Conservation (phyloP, 352 stramenopile species). For the Phytophthora agathidicida region DNA sequence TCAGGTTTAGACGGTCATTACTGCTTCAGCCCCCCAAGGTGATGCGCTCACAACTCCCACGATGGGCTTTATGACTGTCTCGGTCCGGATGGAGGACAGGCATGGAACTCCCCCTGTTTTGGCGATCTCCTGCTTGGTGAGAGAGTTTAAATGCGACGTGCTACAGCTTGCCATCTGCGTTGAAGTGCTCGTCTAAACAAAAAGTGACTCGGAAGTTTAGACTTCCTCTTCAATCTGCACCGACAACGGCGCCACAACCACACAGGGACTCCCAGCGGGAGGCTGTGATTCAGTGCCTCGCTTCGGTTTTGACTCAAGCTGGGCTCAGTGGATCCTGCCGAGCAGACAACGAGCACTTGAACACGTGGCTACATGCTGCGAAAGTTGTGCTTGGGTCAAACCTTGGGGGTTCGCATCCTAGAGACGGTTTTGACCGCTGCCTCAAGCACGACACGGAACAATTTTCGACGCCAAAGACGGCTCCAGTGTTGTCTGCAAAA, state of each 20-base stretch:
- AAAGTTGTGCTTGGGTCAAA: too few species aligned
- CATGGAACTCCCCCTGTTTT: background rate
- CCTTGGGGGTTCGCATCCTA: background rate
- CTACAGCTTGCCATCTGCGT: constrained; percentile 10
- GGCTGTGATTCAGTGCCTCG: too few species aligned
- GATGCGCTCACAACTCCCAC: constrained; percentile 7
- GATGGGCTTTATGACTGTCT: constrained; percentile 25
- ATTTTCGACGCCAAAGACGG: constrained; percentile 8
- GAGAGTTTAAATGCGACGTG: constrained; percentile 6
- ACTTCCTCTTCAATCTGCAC: constrained; percentile 28
- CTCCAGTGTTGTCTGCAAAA: background rate
- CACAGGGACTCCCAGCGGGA: background rate
- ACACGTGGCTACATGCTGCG: constrained; percentile 9
- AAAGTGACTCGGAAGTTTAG: constrained; percentile 12
- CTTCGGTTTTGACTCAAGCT: constrained; percentile 1
- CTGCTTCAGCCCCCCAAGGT: constrained; percentile 20
- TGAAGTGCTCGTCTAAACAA: constrained; percentile 37
- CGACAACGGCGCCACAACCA: constrained; percentile 16
- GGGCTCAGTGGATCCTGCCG: background rate
- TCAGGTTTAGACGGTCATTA: constrained; percentile 22
- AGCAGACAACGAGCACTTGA: background rate
- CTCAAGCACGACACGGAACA: constrained; percentile 3
- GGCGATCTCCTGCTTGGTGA: constrained; percentile 6
- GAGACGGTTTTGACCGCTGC: constrained; percentile 3
- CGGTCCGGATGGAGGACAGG: constrained; percentile 16